These are phyloP conservation scores for Hippophae rhamnoides DNA, from an alignment of 306 rosid species.

Conservation along the genomic window DNA sequence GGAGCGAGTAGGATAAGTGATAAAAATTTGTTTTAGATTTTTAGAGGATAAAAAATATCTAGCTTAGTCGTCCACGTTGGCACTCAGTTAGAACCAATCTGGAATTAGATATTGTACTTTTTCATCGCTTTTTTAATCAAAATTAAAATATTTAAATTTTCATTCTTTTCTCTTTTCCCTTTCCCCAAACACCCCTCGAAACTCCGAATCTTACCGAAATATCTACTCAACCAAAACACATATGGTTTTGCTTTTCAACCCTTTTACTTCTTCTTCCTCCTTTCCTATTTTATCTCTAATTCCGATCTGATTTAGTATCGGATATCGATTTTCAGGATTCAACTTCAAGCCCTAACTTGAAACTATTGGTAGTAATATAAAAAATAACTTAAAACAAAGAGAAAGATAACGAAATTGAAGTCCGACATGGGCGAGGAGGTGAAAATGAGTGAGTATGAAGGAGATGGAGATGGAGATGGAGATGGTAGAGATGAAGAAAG, in stretches of 20 bases:
- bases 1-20: background rate
- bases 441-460: conserved; percentile 38
- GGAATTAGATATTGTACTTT: conserved; percentile 43
- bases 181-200: conserved; percentile 15
- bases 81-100: conserved; percentile 16
- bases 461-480: background rate
- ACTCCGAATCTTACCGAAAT: conserved; percentile 23
- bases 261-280: conserved; percentile 5
- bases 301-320: conserved; percentile 18
- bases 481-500: conserved; percentile 35
- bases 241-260: background rate
- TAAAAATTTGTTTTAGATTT: conserved; percentile 17
- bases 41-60: conserved; percentile 33
- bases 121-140: conserved; percentile 3
- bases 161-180: conserved; percentile 10
- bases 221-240: conserved; percentile 6
- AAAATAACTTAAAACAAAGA: background rate
- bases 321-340: background rate
- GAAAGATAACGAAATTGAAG: background rate
- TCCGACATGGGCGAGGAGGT: conserved; percentile 66
- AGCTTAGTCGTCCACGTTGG: conserved; percentile 41
- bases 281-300: conserved; percentile 10
- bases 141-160: background rate
- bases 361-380: background rate
- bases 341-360: conserved; percentile 6